Percentiles rank a stretch among this genome's conserved stretches.
Evolutionary conservation across 257 asterid species (phyloP).

Genomic region (Nicotiana sylvestris): DNA sequence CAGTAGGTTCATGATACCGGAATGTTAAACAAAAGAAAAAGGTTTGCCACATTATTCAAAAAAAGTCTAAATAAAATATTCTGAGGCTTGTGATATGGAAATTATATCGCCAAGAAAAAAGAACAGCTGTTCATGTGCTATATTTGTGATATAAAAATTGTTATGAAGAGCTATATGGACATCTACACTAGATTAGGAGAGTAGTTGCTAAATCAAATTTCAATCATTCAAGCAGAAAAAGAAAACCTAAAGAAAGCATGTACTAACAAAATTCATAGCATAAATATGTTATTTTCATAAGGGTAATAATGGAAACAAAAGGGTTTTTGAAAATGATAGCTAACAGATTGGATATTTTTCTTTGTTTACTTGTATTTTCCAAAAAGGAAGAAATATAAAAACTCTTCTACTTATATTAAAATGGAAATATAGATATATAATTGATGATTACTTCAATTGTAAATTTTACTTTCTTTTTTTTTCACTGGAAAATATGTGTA

Average conservation of each 20-base stretch:
- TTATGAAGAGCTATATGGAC: background rate
- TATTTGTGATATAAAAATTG: background rate
- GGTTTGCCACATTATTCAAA: background rate
- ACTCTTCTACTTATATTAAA: background rate
- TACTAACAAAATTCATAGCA: background rate
- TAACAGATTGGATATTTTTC: conserved; percentile 1
- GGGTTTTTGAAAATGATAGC: background rate
- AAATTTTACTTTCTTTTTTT: background rate
- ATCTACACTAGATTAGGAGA: too few relatives aligned
- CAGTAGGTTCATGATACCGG: too few relatives aligned
- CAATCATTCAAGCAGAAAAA: background rate
- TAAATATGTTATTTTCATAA: background rate
- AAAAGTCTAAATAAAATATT: background rate
- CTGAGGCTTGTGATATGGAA: background rate
- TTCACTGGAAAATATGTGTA: background rate
- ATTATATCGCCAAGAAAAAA: background rate
- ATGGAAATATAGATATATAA: background rate
- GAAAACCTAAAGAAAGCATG: background rate
- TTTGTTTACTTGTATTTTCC: background rate
- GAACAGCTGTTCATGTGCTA: background rate
- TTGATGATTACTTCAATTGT: background rate
- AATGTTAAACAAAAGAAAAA: too few relatives aligned
- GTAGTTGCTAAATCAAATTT: background rate
- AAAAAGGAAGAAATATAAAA: background rate
- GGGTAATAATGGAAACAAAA: background rate